Percentiles rank a stretch among this genome's conserved stretches.
phyloP scores from a whole-genome alignment of 768 basidiomycete genomes.

The Russula ochroleuca region DNA sequence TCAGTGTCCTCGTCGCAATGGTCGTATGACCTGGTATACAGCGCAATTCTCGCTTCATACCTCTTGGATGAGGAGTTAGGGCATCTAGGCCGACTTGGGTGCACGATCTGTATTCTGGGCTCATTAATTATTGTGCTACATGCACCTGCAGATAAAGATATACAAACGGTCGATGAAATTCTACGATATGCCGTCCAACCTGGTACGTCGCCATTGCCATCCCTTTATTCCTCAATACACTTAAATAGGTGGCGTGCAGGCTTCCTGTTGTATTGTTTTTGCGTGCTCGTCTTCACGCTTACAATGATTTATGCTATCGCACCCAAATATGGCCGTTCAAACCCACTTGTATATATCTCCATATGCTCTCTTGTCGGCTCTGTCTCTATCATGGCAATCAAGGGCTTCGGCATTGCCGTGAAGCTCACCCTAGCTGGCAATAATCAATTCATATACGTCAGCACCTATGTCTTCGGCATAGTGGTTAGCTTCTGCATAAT shows the following conservation, averaged over 20 bases:
- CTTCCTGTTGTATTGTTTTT: constrained; percentile 87
- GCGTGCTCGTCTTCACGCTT: constrained; percentile 72
- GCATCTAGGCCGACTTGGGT: constrained; percentile 84
- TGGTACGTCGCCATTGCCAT: constrained; percentile 45
- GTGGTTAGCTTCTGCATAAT: constrained; percentile 81
- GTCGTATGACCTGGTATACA: constrained; percentile 32
- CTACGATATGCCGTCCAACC: constrained; percentile 90
- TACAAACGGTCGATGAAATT: constrained; percentile 91
- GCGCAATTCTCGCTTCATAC: constrained; percentile 91
- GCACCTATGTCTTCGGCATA: constrained; percentile 93
- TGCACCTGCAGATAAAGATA: constrained; percentile 92
- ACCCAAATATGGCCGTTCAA: constrained; percentile 81
- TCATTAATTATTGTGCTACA: constrained; percentile 94
- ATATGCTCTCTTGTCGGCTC: constrained; percentile 96
- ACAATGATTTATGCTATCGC: constrained; percentile 85
- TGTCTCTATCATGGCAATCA: constrained; percentile 98
- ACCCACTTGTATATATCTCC: constrained; percentile 89
- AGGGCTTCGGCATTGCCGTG: constrained; percentile 95
- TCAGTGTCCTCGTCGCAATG: neutral
- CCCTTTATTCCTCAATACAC: neutral
- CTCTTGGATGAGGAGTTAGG: constrained; percentile 91
- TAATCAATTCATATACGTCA: constrained; percentile 91
- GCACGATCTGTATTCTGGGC: constrained; percentile 77
- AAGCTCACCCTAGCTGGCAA: constrained; percentile 90
- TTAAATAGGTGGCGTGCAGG: constrained; percentile 43